Base-by-base conservation (phyloP, 2,329 filamentous ascomycete genomes). In the Tothia fuscella region DNA sequence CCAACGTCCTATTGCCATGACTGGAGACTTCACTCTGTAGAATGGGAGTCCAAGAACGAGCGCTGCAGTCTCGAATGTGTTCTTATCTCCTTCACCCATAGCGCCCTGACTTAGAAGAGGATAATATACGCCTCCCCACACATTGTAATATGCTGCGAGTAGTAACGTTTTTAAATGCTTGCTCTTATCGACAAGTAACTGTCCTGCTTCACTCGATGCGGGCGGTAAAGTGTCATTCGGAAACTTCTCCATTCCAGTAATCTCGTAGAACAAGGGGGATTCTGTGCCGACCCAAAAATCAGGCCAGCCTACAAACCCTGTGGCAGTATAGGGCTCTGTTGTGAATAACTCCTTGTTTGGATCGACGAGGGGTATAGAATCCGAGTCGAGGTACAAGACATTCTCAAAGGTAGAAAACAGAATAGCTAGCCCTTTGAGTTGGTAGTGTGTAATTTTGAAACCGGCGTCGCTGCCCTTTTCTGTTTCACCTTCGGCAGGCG, bases 131-230 rank as follows among this genome's bases (percentile, higher is more conserved):
- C 66, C 64, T 1, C 65, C 65, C 52, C 62, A 67, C 34, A 60
- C 56, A 48, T 70, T 71, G 51, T 72, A 71, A 50, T 71, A 71
- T 2, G 60, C 56, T 4, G 64, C 58, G 3, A 71, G 55, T n/a
- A 69, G 53, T 2, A 71, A 56, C 2, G 62, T 61, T 28, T 56
- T 55, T 3, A 53, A 47, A 41, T 68, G 65, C 3, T 57, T 56
- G 31, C 49, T 50, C 46, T 70, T 70, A 7, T 62, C 61, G 16
- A 69, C 54, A 13, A 70, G 47, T 3, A 71, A 49, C 46, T 69
- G 61, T 1, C 67, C 66, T 1, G 62, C 59, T 49, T 70, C 67
- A 36, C 56, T 62, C 1, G 62, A 62, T 7, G 55, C 46, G 56
- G 42, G 62, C 51, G 13, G 61, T 41, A 29, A 22, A 9, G 16